Evolutionary conservation across 169 alveolate species (phyloP).

Genomic region (Cryptosporidium parvum): DNA sequence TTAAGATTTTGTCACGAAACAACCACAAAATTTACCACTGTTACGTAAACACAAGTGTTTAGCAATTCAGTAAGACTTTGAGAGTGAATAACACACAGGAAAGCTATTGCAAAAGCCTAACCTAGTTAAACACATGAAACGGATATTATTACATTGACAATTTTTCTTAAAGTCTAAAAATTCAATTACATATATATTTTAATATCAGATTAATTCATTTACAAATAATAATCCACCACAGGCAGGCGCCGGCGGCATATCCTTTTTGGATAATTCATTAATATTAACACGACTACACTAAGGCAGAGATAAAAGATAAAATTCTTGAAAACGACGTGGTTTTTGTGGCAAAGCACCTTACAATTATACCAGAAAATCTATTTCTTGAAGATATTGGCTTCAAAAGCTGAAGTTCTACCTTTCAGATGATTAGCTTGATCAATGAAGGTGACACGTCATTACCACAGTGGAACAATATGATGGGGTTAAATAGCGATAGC

Average conservation of each 20-base stretch:
- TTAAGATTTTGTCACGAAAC: no score
- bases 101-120: neutral
- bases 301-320: neutral
- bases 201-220: neutral
- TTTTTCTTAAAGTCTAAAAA: neutral
- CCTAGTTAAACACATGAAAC: no score
- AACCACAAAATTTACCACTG: neutral
- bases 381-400: neutral
- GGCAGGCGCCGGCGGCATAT: slow-evolving; percentile 30
- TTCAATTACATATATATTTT: neutral
- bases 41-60: neutral
- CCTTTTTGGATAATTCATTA: neutral
- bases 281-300: neutral
- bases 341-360: neutral
- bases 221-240: slow-evolving; percentile 7
- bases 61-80: neutral
- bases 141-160: no score
- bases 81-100: neutral
- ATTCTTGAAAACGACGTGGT: neutral
- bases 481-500: slow-evolving; percentile 64
- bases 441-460: slow-evolving; percentile 62
- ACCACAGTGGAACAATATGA: slow-evolving; percentile 59
- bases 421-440: slow-evolving; percentile 59
- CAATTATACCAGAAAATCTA: neutral
- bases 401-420: neutral